A percentile compares a stretch with the other conserved stretches of the same genome.
Evolutionary conservation across 495 filamentous ascomycete species (phyloP).

Genomic region (Penicillium arizonense): DNA sequence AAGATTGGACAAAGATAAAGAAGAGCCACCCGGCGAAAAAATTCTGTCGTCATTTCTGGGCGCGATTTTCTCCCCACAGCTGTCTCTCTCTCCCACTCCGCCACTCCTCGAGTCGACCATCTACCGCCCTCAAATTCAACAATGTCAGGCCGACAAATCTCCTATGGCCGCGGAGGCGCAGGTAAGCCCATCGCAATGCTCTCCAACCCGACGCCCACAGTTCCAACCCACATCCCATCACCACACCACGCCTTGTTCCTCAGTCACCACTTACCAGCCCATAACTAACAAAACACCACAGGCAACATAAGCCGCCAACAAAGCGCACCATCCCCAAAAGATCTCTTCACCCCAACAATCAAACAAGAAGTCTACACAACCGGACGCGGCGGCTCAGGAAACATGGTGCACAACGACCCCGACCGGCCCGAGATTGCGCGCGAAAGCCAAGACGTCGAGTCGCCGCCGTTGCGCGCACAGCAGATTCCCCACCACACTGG

Average conservation of each 20-base stretch:
- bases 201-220: neutral
- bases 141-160: slow-evolving; percentile 38
- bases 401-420: slow-evolving; percentile 72
- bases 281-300: slow-evolving; percentile 12
- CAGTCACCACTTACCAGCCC: neutral
- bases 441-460: slow-evolving; percentile 75
- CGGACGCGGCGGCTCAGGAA: slow-evolving; percentile 69
- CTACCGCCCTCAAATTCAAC: neutral
- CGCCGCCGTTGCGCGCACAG: slow-evolving; percentile 48
- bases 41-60: no score
- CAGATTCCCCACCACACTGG: slow-evolving; percentile 44
- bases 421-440: slow-evolving; percentile 65
- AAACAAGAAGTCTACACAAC: slow-evolving; percentile 83
- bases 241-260: no score
- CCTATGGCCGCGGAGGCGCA: slow-evolving; percentile 56
- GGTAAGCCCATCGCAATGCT: slow-evolving; percentile 31
- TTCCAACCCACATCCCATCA: no score
- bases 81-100: neutral
- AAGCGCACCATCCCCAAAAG: slow-evolving; percentile 49
- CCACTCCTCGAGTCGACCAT: neutral
- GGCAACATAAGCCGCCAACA: slow-evolving; percentile 72
- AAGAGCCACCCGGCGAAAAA: no score
- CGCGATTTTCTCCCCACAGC: neutral
- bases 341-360: slow-evolving; percentile 78
- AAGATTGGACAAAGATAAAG: no score